Base-by-base conservation (phyloP, 139 green algal genomes). In the Coelastrella sp. region DNA sequence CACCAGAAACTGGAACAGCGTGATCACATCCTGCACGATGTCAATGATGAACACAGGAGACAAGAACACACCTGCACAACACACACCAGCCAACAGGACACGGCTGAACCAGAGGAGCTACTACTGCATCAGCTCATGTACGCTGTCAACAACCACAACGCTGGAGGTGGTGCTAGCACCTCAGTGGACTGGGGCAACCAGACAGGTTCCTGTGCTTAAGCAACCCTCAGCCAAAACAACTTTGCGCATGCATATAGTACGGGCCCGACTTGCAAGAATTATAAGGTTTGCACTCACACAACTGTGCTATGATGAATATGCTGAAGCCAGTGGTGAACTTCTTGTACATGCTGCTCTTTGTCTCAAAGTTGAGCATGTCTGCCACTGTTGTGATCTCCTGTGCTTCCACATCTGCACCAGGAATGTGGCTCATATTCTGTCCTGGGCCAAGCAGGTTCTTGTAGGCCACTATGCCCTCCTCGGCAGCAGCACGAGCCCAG, bases 1-100 rank as follows among this genome's bases (percentile, higher is more conserved):
- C 27, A 90, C 77, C 17, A 86, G 4, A n/a, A 88, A 88, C 60
- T 90, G 76, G 21, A 90, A 77, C 27, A 84, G 76, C 23, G 80
- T 60, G 21, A 90, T 60, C 35, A 81, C 68, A 37, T 83, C 85
- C 62, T 90, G 87, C 17, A 90, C 73, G 51, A 85, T 68, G 48
- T 69, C 60, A 38, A 84, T 86, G 67, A 88, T 73, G 35, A 88
- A 88, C 41, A 85, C 69, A 15, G 87, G 87, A 35, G 81, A 53
- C 48, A 90, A 30, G 27, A 86, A 43, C 4, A 86, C 82, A 43
- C 68, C 87, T 89, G 86, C 50, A 45, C 7, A 6, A 15, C 62
- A 64, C 21, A 64, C n/a, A n/a, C n/a, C n/a, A n/a, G n/a, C n/a
- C n/a, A n/a, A n/a, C 13, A 40, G 19, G 3, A 43, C 62, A 69